These are phyloP conservation scores for Magnolia changhungtana DNA, from an alignment of 164 flowering plant genomes.

Conservation along the genomic window DNA sequence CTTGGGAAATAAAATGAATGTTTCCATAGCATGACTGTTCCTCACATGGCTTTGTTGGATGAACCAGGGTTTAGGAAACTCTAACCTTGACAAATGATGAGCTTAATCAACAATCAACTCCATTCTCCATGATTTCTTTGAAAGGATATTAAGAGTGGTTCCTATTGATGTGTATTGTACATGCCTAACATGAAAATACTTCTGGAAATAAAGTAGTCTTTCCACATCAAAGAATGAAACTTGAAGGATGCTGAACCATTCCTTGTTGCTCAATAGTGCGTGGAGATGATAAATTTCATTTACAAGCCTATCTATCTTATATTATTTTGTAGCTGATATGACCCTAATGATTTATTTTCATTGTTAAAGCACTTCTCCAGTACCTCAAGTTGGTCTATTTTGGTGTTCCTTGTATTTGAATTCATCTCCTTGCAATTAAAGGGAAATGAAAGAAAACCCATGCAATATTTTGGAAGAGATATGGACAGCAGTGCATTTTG, in stretches of 20 bases:
- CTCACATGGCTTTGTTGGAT: no score
- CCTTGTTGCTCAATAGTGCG: background rate
- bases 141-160: no score
- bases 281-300: background rate
- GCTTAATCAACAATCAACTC: no score
- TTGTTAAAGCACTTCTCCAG: background rate
- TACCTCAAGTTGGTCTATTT: no score
- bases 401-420: background rate
- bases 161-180: background rate
- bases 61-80: no score
- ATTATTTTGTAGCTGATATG: background rate
- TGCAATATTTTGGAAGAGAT: background rate
- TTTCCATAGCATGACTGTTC: no score
- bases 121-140: no score
- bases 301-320: background rate
- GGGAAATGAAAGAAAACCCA: background rate
- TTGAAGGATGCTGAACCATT: background rate
- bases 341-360: no score
- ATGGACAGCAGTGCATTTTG: background rate
- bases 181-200: background rate
- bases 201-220: no score
- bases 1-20: no score
- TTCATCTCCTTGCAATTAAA: background rate
- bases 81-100: no score
- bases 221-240: no score